Evolutionary conservation across 2,329 filamentous ascomycete genomes (phyloP).

Genomic region (Aureobasidium namibiae): DNA sequence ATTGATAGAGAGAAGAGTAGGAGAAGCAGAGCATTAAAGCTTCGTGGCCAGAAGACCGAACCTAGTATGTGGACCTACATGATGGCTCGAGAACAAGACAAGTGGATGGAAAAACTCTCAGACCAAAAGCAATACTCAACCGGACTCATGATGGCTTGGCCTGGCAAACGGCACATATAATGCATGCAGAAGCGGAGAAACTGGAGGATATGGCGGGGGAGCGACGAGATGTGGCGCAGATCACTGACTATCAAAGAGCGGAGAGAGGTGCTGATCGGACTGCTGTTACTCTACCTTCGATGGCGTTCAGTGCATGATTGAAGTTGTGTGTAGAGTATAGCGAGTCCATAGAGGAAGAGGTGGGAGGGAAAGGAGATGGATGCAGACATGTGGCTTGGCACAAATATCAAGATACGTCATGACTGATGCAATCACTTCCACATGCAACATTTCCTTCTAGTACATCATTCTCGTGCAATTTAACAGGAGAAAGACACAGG

Average conservation of each 20-base stretch:
- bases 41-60: background rate
- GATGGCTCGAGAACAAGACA: background rate
- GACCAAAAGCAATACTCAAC: background rate
- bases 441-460: background rate
- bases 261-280: background rate
- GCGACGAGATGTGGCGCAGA: background rate
- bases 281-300: background rate
- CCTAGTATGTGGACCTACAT: background rate
- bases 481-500: background rate
- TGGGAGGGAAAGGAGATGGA: background rate
- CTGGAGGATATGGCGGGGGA: background rate
- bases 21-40: background rate
- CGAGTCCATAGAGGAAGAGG: background rate
- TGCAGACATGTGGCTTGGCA: background rate
- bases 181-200: constrained; percentile 9
- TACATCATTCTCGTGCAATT: too few relatives aligned
- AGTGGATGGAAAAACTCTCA: constrained; percentile 12
- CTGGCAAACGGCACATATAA: background rate
- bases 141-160: background rate
- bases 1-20: background rate
- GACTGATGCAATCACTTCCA: background rate
- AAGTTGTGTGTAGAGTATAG: background rate
- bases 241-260: background rate
- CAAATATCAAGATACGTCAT: background rate
- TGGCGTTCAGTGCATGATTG: background rate